Evolutionary conservation across 768 basidiomycete species (phyloP).

Genomic region (Harrya chromipes): DNA sequence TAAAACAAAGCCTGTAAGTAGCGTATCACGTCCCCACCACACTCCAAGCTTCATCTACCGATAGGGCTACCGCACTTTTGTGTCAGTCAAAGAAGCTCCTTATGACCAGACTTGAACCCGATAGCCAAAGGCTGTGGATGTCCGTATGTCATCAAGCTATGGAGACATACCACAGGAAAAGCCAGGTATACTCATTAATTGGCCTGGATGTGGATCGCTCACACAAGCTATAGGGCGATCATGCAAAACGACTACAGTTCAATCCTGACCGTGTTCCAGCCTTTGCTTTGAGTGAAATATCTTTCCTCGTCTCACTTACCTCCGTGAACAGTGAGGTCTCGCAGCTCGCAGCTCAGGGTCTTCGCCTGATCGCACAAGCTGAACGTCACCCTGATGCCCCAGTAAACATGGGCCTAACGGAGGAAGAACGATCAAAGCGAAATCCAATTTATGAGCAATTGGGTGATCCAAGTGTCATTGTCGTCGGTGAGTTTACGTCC

Average conservation of each 20-base stretch:
- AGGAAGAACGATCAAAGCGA: constrained; percentile 64
- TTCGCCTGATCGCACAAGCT: constrained; percentile 64
- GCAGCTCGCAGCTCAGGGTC: constrained; percentile 61
- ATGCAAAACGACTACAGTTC: constrained; percentile 49
- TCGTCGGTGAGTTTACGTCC: constrained; percentile 54
- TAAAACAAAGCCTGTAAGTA: constrained; percentile 47
- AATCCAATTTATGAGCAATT: constrained; percentile 75
- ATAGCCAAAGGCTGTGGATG: constrained; percentile 68
- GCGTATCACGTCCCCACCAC: constrained; percentile 11
- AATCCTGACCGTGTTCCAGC: constrained; percentile 55
- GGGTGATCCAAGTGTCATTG: constrained; percentile 67
- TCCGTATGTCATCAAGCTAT: constrained; percentile 58
- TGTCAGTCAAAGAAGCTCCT: constrained; percentile 58
- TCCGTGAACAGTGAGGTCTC: constrained; percentile 68
- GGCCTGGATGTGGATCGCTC: background rate
- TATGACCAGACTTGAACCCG: constrained; percentile 53
- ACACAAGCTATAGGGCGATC: constrained; percentile 33
- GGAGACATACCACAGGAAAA: constrained; percentile 50
- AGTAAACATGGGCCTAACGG: constrained; percentile 44
- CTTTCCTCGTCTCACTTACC: constrained; percentile 67
- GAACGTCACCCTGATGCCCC: constrained; percentile 63
- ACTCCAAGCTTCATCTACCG: background rate
- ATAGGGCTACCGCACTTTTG: constrained; percentile 30
- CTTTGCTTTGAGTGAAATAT: constrained; percentile 68
- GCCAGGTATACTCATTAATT: constrained; percentile 38